These are phyloP conservation scores for Torrubiella hemipterigena DNA, from an alignment of 2,329 filamentous ascomycete genomes.

Conservation along the genomic window DNA sequence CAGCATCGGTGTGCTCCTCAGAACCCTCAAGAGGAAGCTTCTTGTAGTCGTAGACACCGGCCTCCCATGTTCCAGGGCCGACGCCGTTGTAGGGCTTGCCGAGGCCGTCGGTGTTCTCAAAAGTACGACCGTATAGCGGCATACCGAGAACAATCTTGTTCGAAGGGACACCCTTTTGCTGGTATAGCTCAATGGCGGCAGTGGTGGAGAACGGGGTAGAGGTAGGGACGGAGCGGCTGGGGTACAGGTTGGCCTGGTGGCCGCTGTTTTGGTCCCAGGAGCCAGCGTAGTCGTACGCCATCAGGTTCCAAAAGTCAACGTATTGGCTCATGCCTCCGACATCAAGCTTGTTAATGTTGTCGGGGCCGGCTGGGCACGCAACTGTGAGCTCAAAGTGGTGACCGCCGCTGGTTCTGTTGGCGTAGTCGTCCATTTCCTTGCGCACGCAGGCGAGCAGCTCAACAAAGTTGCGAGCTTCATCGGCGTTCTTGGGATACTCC, in stretches of 20 bases:
- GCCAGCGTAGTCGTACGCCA: slow-evolving; percentile 84
- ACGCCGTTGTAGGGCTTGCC: slow-evolving; percentile 59
- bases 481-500: slow-evolving; percentile 46
- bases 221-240: slow-evolving; percentile 39
- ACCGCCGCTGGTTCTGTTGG: slow-evolving; percentile 24
- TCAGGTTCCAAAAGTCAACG: slow-evolving; percentile 68
- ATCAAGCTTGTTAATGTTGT: slow-evolving; percentile 51
- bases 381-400: slow-evolving; percentile 54
- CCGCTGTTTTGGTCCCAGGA: slow-evolving; percentile 63
- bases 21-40: slow-evolving; percentile 59
- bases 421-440: slow-evolving; percentile 45
- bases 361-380: slow-evolving; percentile 48
- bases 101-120: slow-evolving; percentile 64
- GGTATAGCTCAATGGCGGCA: slow-evolving; percentile 60
- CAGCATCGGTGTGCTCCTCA: slow-evolving; percentile 49
- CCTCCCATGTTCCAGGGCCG: slow-evolving; percentile 74
- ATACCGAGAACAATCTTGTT: slow-evolving; percentile 80
- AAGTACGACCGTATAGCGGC: slow-evolving; percentile 84
- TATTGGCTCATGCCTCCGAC: slow-evolving; percentile 51
- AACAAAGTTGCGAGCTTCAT: slow-evolving; percentile 46
- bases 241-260: slow-evolving; percentile 72
- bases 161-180: slow-evolving; percentile 47
- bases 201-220: slow-evolving; percentile 70
- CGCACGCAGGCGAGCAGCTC: slow-evolving; percentile 46
- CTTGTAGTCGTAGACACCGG: slow-evolving; percentile 83